phyloP scores from a whole-genome alignment of 495 filamentous ascomycete genomes.

The Haplographium delicatum region DNA sequence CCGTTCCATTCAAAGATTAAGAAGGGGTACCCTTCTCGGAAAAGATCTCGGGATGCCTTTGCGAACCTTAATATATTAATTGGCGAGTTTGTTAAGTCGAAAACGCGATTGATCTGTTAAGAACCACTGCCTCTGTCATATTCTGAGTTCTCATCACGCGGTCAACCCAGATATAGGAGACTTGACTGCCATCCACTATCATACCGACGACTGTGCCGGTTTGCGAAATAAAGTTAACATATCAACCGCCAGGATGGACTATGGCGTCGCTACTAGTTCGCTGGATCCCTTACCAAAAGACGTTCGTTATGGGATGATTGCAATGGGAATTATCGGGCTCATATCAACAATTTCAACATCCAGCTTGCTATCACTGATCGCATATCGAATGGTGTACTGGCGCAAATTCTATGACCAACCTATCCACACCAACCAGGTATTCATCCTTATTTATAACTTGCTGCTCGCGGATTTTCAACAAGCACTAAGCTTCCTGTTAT shows the following conservation, averaged over 20 bases:
- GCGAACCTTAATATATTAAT: too few species aligned
- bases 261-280: conserved; percentile 2
- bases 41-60: too few species aligned
- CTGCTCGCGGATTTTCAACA: conserved; percentile 59
- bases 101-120: too few species aligned
- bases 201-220: too few species aligned
- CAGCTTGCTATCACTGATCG: conserved; percentile 42
- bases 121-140: too few species aligned
- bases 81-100: too few species aligned
- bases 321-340: conserved; percentile 40
- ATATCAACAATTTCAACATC: conserved; percentile 42
- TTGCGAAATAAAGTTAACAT: too few species aligned
- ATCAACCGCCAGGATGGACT: background rate
- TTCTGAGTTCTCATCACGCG: too few species aligned
- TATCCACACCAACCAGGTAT: conserved; percentile 54
- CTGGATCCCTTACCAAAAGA: conserved; percentile 12
- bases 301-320: conserved; percentile 30
- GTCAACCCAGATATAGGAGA: too few species aligned
- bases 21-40: too few species aligned
- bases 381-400: conserved; percentile 50
- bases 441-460: conserved; percentile 62
- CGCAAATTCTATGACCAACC: conserved; percentile 36
- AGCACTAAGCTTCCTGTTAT: conserved; percentile 52
- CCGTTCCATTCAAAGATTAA: too few species aligned
- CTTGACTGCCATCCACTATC: too few species aligned